These are phyloP conservation scores for Trichoderma endophyticum DNA, from an alignment of 2,329 filamentous ascomycete genomes.

Conservation along the genomic window DNA sequence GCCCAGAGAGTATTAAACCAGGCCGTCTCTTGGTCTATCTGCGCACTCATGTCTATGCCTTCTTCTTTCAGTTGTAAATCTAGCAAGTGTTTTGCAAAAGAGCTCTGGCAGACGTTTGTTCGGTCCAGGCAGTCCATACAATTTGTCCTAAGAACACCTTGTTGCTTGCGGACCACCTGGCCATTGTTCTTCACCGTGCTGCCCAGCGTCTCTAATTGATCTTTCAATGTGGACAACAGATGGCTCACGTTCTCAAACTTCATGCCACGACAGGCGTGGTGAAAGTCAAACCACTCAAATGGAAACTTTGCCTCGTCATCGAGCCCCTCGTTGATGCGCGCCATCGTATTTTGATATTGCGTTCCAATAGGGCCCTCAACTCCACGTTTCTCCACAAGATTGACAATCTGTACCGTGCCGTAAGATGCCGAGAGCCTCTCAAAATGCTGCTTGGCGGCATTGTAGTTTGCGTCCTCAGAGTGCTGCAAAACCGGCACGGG, in stretches of 20 bases:
- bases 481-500: slow-evolving; percentile 80
- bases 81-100: slow-evolving; percentile 78
- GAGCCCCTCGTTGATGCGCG: slow-evolving; percentile 62
- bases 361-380: slow-evolving; percentile 77
- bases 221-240: slow-evolving; percentile 67
- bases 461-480: slow-evolving; percentile 72
- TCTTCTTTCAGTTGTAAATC: slow-evolving; percentile 75
- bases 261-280: slow-evolving; percentile 89
- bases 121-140: slow-evolving; percentile 98
- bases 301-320: slow-evolving; percentile 39
- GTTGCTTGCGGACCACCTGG: slow-evolving; percentile 51
- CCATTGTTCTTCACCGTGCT: slow-evolving; percentile 61
- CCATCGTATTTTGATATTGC: slow-evolving; percentile 67
- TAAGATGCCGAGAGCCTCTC: slow-evolving; percentile 66
- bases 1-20: slow-evolving; percentile 99
- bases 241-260: slow-evolving; percentile 92
- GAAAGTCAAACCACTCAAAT: slow-evolving; percentile 98
- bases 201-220: slow-evolving; percentile 65
- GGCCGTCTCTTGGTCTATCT: slow-evolving; percentile 72
- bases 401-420: slow-evolving; percentile 73
- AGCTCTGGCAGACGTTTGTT: slow-evolving; percentile 94
- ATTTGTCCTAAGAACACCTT: slow-evolving; percentile 84
- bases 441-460: slow-evolving; percentile 79
- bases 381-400: slow-evolving; percentile 84
- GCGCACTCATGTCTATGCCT: slow-evolving; percentile 70